Base-by-base conservation (phyloP, 2,329 filamentous ascomycete genomes). In the Sporothrix pseudoabietina region DNA sequence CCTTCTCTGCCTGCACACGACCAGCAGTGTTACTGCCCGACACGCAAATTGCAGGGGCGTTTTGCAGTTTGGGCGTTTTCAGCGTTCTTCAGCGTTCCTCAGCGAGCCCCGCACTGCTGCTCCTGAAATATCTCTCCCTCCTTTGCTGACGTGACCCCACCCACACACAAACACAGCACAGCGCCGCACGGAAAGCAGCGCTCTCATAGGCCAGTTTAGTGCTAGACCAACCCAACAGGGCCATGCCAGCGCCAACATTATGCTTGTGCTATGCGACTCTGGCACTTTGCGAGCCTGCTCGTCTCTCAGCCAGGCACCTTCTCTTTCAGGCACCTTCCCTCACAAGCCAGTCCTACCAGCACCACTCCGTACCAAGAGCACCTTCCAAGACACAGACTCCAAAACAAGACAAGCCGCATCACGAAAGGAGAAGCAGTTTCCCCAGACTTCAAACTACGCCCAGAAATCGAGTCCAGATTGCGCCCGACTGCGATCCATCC, bases 381-480 rank as follows among this genome's bases (percentile, higher is more conserved):
- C 10, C 19, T 10, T 22, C 54, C 35, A 32, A 19, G 63, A 68
- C 65, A 68, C 44, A 32, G 19, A 22, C 65, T 35, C 63, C 65
- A 68, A 68, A 68, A 52, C 65, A 52, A 68, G 26, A 52, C 65
- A 68, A 66, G 39, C 39, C 61, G 61, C 61, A 47, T 47, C n/a
- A 26, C 39, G 8, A 66, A 12, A 39, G 14, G 35, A 35, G 35
- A 35, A 19, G 44, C 44, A 49, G 44, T 49, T 65, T 66, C 39
- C 59, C 61, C 65, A 52, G 47, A 49, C 12, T 68, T 16, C 3
- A 16, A 8, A 19, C 44, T 49, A 16, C 57, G n/a, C n/a, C n/a
- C 61, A 19, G 4, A 39, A 39, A 65, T 65, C 44, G 39, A 41
- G 19, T 22, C 14, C 57, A 32, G 7, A 63, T 63, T 63, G 59